These are phyloP conservation scores for Tolypocladium cylindrosporum DNA, from an alignment of 2,329 filamentous ascomycete species.

Conservation along the genomic window DNA sequence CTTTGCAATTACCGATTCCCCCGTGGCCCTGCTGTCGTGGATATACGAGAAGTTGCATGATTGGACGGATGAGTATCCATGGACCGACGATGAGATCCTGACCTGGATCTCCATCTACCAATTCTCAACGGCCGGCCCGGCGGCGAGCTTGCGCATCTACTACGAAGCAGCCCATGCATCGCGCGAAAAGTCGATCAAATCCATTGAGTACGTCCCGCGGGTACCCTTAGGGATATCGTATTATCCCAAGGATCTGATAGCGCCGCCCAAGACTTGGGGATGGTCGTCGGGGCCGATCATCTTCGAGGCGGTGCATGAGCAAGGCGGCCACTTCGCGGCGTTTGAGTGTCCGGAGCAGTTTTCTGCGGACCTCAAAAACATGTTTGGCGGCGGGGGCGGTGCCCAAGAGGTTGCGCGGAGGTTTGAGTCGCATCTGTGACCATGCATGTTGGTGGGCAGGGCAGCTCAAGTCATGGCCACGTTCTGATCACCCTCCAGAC, in stretches of 20 bases:
- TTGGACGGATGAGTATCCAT: slow-evolving; percentile 63
- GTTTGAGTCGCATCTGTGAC: background rate
- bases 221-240: slow-evolving; percentile 37
- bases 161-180: slow-evolving; percentile 49
- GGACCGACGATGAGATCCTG: slow-evolving; percentile 67
- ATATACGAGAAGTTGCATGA: slow-evolving; percentile 68
- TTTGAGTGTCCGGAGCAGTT: slow-evolving; percentile 46
- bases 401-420: slow-evolving; percentile 21
- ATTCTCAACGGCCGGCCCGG: slow-evolving; percentile 59
- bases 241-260: slow-evolving; percentile 48
- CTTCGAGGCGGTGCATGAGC: slow-evolving; percentile 37
- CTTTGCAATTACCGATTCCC: slow-evolving; percentile 59
- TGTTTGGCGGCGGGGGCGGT: slow-evolving; percentile 45
- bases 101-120: slow-evolving; percentile 68
- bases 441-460: background rate
- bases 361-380: slow-evolving; percentile 40
- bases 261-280: slow-evolving; percentile 45
- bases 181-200: slow-evolving; percentile 8
- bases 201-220: slow-evolving; percentile 17
- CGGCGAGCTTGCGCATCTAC: slow-evolving; percentile 60
- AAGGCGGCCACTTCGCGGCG: slow-evolving; percentile 52
- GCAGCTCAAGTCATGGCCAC: background rate
- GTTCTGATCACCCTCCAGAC: no score
- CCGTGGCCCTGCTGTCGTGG: slow-evolving; percentile 64
- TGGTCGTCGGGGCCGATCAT: slow-evolving; percentile 51